phyloP scores from a whole-genome alignment of 164 flowering plant species.

The grape (Vitis vinifera) region ASM3070453v1 NC_081815.1:5139501-5140000 shows the following conservation, averaged over 20 bases:
- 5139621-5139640: not conserved
- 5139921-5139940: not conserved
- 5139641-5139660: not conserved
- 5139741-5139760: slow-evolving; percentile 19
- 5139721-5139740: slow-evolving; percentile 12
- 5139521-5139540: no score
- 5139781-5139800: slow-evolving; percentile 54
- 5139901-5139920: slow-evolving; percentile 3
- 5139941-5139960: not conserved
- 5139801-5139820: slow-evolving; percentile 46
- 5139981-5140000: not conserved
- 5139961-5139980: slow-evolving; percentile 2
- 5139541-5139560: no score
- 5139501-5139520: no score
- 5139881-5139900: slow-evolving; percentile 8
- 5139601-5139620: not conserved
- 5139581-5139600: not conserved
- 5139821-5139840: slow-evolving; percentile 31
- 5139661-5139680: not conserved
- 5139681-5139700: not conserved
- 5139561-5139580: no score
- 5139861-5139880: slow-evolving; percentile 39
- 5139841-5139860: slow-evolving; percentile 40
- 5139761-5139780: slow-evolving; percentile 53
- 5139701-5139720: not conserved